Base-by-base conservation (phyloP, 805 yeast species). In the Hanseniaspora singularis region DNA sequence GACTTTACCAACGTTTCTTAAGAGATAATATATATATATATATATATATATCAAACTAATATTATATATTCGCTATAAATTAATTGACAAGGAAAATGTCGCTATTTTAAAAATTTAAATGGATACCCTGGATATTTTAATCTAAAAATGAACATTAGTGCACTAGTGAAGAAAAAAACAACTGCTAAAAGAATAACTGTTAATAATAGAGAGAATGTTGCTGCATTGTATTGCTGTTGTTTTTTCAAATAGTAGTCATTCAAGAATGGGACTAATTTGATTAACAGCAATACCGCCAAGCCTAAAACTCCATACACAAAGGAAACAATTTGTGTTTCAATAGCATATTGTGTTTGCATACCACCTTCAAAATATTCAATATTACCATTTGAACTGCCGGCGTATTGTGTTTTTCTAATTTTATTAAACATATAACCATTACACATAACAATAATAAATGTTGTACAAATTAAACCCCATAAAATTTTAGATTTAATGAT, bases 361-460 rank as follows among this genome's bases (percentile, higher is more conserved):
- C 69, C 67, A 28, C 66, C 69, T 53, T 71, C 71, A 34, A 79
- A 68, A 58, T 79, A 83, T 38, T 64, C 72, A 22, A 67, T 60
- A 40, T 74, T 74, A 37, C 61, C 54, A 31, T 60, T 61, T 37
- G 63, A 61, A 37, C 63, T 61, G 27, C 73, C 73, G 31, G 73
- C 67, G 51, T 70, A 66, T 26, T 71, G 87, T 6, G 79, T 71
- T 32, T 73, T 73, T 62, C 96, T 76, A 52, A 92, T 92, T 54
- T 75, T 73, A 62, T 86, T 88, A 72, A 77, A 92, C 98, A 92
- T 92, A 65, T 87, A 82, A 15, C 98, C 98, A 7, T 89, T 70
- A 40, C 74, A 77, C 69, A 88, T 83, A 54, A 87, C 65, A 50
- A 88, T 66, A 31, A 84, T 72, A 49, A 81, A 66, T n/a, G 83